Conservation (phyloP, 805 yeast genomes). For the Hanseniaspora taiwanica region DNA sequence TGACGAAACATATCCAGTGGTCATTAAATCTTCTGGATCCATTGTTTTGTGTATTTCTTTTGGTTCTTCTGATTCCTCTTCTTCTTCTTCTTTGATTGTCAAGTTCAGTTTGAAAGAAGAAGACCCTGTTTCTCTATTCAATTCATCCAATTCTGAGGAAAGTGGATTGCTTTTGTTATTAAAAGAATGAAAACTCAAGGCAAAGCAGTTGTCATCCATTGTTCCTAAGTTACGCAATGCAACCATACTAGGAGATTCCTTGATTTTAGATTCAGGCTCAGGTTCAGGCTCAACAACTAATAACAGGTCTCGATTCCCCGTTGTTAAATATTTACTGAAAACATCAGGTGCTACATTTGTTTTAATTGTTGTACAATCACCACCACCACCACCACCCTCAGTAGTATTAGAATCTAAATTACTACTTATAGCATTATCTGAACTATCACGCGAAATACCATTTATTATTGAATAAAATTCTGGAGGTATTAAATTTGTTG, state of each 20-base stretch:
- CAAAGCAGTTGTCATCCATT: not conserved
- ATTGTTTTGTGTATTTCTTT: not conserved
- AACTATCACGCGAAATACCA: not conserved
- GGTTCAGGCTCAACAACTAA: not conserved
- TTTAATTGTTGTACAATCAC: not conserved
- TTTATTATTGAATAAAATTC: slow-evolving; percentile 22
- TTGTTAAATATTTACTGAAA: not conserved
- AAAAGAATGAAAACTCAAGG: not conserved
- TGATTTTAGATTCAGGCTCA: no score
- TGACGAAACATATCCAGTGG: no score
- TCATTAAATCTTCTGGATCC: slow-evolving; percentile 21
- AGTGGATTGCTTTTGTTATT: not conserved
- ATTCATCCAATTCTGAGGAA: no score
- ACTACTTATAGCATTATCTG: no score
- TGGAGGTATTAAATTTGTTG: slow-evolving; percentile 24
- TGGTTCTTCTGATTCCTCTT: not conserved
- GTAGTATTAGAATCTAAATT: no score
- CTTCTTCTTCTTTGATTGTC: not conserved
- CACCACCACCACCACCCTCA: no score
- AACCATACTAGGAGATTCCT: no score
- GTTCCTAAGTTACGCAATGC: no score
- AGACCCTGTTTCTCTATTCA: not conserved
- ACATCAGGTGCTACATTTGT: not conserved
- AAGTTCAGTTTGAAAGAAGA: not conserved
- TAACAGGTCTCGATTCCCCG: not conserved